Percentiles rank a stretch among this genome's conserved stretches.
Evolutionary conservation across 192 early-diverging fungal genomes (phyloP).

Genomic region (Borealophlyctis nickersoniae): DNA sequence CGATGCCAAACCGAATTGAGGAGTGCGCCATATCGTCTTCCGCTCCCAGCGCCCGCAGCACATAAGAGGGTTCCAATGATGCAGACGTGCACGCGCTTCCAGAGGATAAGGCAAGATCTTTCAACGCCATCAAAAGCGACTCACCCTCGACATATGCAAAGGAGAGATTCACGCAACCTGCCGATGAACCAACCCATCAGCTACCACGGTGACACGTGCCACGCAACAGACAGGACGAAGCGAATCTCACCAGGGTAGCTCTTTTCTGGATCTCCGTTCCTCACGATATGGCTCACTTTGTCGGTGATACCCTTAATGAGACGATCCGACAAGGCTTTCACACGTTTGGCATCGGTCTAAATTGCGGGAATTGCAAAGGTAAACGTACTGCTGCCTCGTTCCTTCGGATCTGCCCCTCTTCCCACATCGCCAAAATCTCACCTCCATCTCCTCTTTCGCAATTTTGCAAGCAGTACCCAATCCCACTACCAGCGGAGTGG

Average conservation of each 20-base stretch:
- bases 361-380: not conserved
- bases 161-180: slow-evolving; percentile 91
- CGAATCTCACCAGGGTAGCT: slow-evolving; percentile 65
- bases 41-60: slow-evolving; percentile 92
- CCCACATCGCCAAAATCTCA: no score
- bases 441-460: slow-evolving; percentile 74
- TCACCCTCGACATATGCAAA: slow-evolving; percentile 98
- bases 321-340: slow-evolving; percentile 69
- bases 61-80: slow-evolving; percentile 92
- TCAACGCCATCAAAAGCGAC: slow-evolving; percentile 95
- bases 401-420: not conserved
- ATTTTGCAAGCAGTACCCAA: slow-evolving; percentile 85
- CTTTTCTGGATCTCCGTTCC: slow-evolving; percentile 80
- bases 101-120: slow-evolving; percentile 93
- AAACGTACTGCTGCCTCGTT: no score
- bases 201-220: no score
- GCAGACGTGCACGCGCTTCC: slow-evolving; percentile 96
- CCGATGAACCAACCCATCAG: not conserved
- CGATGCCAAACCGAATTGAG: slow-evolving; percentile 93
- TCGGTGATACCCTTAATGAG: slow-evolving; percentile 78
- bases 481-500: slow-evolving; percentile 85
- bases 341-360: slow-evolving; percentile 75
- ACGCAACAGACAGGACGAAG: not conserved
- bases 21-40: slow-evolving; percentile 96
- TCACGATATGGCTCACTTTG: slow-evolving; percentile 74